Conservation (phyloP, 352 stramenopile genomes). For the Globisporangium iwayamae region DNA sequence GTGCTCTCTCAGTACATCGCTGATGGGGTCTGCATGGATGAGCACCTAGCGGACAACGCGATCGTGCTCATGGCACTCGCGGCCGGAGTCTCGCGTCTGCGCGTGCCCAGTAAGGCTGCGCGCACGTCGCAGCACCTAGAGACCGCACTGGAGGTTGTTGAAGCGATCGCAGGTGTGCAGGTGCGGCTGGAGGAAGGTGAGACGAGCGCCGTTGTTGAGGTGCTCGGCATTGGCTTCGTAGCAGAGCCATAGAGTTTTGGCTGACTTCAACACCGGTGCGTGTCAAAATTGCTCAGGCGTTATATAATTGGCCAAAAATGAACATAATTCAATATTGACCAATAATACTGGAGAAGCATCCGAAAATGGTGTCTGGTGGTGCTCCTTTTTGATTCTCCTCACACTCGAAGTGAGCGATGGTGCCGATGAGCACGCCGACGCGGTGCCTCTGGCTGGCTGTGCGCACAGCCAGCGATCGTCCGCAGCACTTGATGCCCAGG, state of each 20-base stretch:
- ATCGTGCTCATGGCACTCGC: conserved; percentile 72
- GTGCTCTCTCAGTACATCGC: conserved; percentile 27
- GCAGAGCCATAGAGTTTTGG: not conserved
- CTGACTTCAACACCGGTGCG: not conserved
- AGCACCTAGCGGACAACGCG: conserved; percentile 68
- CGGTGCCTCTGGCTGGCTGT: not conserved
- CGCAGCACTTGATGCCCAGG: not conserved
- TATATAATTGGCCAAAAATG: not conserved
- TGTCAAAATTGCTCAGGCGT: not conserved
- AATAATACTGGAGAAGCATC: not conserved
- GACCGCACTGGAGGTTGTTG: conserved; percentile 43
- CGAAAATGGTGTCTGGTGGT: not conserved
- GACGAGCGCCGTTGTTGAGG: conserved; percentile 36
- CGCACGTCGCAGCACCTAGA: conserved; percentile 54
- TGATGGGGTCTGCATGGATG: conserved; percentile 58
- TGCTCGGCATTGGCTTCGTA: conserved; percentile 37
- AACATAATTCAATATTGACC: not conserved
- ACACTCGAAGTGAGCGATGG: not conserved
- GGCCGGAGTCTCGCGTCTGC: conserved; percentile 40
- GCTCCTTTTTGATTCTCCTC: not conserved
- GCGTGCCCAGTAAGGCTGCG: conserved; percentile 38
- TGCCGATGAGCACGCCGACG: not conserved
- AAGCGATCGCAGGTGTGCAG: conserved; percentile 33
- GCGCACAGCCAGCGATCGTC: not conserved
- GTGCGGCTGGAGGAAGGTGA: conserved; percentile 39